Evolutionary conservation across 1,284 basidiomycete species (phyloP), one percentile per base, ranked within the genome.

Genomic region (Moesziomyces aphidis): DNA sequence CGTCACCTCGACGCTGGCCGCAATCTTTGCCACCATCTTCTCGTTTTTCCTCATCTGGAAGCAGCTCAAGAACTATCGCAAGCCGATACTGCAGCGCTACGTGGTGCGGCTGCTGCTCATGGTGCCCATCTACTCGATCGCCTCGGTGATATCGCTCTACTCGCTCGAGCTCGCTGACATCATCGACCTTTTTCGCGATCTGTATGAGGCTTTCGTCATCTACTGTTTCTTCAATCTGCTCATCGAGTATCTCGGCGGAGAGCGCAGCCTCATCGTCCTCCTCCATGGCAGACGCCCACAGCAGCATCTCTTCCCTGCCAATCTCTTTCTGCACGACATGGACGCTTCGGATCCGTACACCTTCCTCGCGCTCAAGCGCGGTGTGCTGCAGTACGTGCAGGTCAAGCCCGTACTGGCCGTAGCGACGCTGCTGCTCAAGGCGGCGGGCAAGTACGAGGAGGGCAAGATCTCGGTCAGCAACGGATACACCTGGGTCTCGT

Each of bases 181-280:
- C 77, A 97, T 99, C 77, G 96, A 99, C 84, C 93, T 91, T 23
- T 88, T 98, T 62, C 89, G 96, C 45, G 97, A 99, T 85, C 90
- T 99, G 13, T 99, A 99, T 86, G 96, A 99, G 65, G 95, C 94
- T 1, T 97, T 97, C 83, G 95, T 97, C 47, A 97, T 97, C 78
- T 97, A 98, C 86, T 95, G 65, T 60, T 86, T 86, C 79, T 86
- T 86, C 76, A 77, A 73, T 39, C 81, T 86, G 2, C 77, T 86
- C 47, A 85, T 86, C 48, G 86, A 85, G 67, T 95, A 95, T 84
- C 90, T 97, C 11, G 95, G 95, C 39, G 96, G 95, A 60, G 95
- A 98, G 83, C 89, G 95, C 42, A 94, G 93, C 1, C 88, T 98
- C 3, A 89, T 99, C 44, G 95, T 97, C 55, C 89, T 94, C 45